Evolutionary conservation across 352 stramenopile genomes (phyloP), one percentile per base, ranked within the genome.

Genomic region (Pythium dissimile): DNA sequence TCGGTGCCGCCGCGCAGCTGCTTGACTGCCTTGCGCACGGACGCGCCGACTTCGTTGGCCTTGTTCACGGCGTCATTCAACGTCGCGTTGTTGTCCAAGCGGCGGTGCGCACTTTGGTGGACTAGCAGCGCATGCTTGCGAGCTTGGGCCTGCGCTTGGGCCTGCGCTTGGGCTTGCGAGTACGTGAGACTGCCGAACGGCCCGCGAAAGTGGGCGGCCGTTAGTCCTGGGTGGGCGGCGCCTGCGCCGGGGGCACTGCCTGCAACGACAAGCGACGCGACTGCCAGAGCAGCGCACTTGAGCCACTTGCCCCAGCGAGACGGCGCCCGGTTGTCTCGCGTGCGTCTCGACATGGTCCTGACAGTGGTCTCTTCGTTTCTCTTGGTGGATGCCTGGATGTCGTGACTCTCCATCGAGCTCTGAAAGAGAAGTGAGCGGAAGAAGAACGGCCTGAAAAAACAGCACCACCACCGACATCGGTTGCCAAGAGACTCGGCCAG

Each of bases 11-110:
- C 75, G 23, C 80, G 80, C 26, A 90, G 53, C 39, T 86, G 68
- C 55, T 81, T 85, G 54, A 90, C 80, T 6, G 67, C 69, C 30
- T 84, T 69, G 54, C 77, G 77, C n/a, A 84, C 73, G 16, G 53
- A 72, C 1, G 61, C 69, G 2, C 77, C 77, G 12, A 88, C 64
- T 44, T 77, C 47, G 16, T 73, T 78, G 2, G 77, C 77, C 53
- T 88, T 65, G 15, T 54, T 45, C 1, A 66, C 64, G 28, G 75
- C 75, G 9, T 70, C 52, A 37, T 58, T 46, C 13, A 68, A 3
- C 49, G 39, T 31, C 9, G 35, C 8, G 43, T 55, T 67, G 3
- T 34, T 32, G 24, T 67, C 59, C 32, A 61, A 32, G 23, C 51
- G 52, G 16, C 52, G 59, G 1, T 54, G 47, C 12, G 13, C 18